Conservation (phyloP, 106 monocot genomes). For the Acanthochlamys bracteata region DNA sequence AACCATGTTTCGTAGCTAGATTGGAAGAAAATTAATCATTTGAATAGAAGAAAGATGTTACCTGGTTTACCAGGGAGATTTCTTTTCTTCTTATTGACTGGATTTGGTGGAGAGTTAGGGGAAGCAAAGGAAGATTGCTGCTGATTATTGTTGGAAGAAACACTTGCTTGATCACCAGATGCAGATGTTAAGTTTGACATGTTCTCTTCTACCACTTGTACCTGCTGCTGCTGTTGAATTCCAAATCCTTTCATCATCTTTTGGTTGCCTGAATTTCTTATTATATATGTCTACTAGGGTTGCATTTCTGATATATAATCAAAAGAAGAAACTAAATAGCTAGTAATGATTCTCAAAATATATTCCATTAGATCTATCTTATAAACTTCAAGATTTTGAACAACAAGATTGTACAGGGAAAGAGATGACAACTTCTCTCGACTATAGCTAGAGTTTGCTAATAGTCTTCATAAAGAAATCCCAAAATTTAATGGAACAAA, state of each 20-base stretch:
- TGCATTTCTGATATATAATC: neutral
- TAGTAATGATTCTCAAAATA: too few species aligned
- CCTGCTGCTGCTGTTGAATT: constrained; percentile 14
- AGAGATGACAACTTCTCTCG: too few species aligned
- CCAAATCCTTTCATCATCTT: constrained; percentile 19
- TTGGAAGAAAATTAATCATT: neutral
- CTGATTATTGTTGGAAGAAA: constrained; percentile 13
- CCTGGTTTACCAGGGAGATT: constrained; percentile 11
- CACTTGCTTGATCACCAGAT: constrained; percentile 18
- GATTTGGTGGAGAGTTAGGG: constrained; percentile 15
- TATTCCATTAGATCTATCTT: too few species aligned
- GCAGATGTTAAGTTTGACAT: constrained; percentile 23
- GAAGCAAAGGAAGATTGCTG: constrained; percentile 7
- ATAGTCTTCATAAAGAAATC: too few species aligned
- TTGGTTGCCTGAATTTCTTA: neutral
- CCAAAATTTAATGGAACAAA: too few species aligned
- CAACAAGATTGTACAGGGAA: too few species aligned
- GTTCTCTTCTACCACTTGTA: constrained; percentile 11
- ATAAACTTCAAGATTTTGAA: too few species aligned
- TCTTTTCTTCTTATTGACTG: constrained; percentile 7
- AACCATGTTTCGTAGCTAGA: too few species aligned
- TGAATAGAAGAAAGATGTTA: neutral
- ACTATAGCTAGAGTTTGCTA: too few species aligned
- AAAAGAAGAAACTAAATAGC: too few species aligned
- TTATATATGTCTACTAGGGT: neutral